Evolutionary conservation across 2,329 filamentous ascomycete genomes (phyloP).

Genomic region (Trichoderma sp.): DNA sequence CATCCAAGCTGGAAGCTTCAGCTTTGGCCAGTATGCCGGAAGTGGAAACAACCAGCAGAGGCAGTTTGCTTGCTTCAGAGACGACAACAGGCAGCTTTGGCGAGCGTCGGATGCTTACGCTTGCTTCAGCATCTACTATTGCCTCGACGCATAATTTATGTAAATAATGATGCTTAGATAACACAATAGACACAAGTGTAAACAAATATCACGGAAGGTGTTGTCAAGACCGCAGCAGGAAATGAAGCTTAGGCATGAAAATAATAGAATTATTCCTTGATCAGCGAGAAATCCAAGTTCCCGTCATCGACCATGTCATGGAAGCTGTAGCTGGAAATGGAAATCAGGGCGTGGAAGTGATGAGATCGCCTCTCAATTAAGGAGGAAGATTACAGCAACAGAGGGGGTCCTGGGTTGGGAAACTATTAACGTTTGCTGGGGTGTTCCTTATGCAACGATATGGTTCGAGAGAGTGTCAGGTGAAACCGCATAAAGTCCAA

Average conservation of each 20-base stretch:
- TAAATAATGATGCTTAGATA: not conserved
- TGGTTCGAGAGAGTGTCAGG: not conserved
- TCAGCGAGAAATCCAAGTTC: not conserved
- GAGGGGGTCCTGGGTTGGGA: not conserved
- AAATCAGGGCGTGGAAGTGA: not conserved
- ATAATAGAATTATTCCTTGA: not conserved
- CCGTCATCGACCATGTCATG: not conserved
- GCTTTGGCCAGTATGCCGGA: constrained; percentile 1
- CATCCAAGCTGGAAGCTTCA: not conserved
- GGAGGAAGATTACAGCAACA: not conserved
- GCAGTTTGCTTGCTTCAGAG: constrained; percentile 7
- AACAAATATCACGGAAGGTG: not conserved
- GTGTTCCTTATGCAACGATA: not conserved
- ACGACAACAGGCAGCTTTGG: constrained; percentile 10
- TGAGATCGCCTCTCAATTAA: not conserved
- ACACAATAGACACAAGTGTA: not conserved
- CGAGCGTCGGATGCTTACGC: not conserved
- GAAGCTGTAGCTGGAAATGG: not conserved
- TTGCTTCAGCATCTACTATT: constrained; percentile 14
- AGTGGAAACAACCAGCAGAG: constrained; percentile 10
- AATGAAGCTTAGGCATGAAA: not conserved
- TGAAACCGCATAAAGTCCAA: not conserved
- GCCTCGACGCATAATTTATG: not conserved
- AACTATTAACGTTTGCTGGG: not conserved
- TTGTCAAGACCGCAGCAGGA: not conserved